Conservation (phyloP, 2,329 filamentous ascomycete genomes). For the Biscogniauxia sp. region DNA sequence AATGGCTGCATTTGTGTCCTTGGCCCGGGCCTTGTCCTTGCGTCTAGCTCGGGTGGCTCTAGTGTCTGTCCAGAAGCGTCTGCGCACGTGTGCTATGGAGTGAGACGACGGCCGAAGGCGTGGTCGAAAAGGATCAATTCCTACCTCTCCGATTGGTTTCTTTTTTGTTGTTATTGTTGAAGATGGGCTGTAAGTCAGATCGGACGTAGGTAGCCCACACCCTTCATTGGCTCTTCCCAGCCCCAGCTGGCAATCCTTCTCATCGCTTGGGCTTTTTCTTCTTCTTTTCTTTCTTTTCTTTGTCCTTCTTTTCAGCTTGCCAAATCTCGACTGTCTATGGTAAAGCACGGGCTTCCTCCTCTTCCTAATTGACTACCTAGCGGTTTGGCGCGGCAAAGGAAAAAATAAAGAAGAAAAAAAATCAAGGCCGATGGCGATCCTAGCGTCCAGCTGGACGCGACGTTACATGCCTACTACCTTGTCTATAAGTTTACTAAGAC, state of each 20-base stretch:
- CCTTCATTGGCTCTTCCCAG: background rate
- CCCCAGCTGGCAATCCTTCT: too few species aligned
- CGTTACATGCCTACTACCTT: constrained; percentile 14
- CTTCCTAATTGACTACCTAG: background rate
- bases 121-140: background rate
- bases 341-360: background rate
- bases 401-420: background rate
- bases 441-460: constrained; percentile 9
- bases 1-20: background rate
- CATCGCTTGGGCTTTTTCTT: too few species aligned
- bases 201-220: background rate
- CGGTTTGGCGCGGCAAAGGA: constrained; percentile 4
- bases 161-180: background rate
- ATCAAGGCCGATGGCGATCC: background rate
- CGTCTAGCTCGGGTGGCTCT: background rate
- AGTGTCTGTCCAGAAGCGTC: background rate
- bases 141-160: background rate
- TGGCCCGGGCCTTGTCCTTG: background rate
- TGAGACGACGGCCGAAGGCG: background rate
- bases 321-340: background rate
- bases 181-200: background rate
- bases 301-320: background rate
- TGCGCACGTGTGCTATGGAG: background rate
- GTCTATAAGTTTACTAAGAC: background rate
- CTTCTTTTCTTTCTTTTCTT: too few species aligned